phyloP scores from a whole-genome alignment of 345 rosid species.

The Lepidium sativum region DNA sequence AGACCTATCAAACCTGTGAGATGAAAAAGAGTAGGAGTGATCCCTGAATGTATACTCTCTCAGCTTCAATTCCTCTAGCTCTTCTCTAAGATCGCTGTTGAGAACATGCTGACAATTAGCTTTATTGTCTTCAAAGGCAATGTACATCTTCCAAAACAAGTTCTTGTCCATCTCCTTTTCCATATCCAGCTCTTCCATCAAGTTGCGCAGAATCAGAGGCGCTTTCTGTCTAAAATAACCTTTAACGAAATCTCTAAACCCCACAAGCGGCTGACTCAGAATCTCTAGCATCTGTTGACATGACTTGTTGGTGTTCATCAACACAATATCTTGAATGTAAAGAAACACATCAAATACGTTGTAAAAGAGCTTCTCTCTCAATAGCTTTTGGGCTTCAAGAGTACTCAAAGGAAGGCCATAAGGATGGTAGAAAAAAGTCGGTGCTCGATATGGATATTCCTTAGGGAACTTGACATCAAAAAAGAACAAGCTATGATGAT shows the following conservation, averaged over 20 bases:
- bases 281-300: slow-evolving; percentile 18
- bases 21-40: not conserved
- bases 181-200: slow-evolving; percentile 17
- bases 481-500: slow-evolving; percentile 14
- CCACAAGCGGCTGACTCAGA: not conserved
- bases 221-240: slow-evolving; percentile 21
- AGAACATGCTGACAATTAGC: slow-evolving; percentile 21
- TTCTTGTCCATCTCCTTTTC: slow-evolving; percentile 8
- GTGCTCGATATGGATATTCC: slow-evolving; percentile 15
- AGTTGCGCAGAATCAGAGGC: not conserved
- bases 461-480: slow-evolving; percentile 20
- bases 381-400: not conserved
- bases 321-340: slow-evolving; percentile 21
- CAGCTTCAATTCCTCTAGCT: slow-evolving; percentile 3
- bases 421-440: slow-evolving; percentile 7
- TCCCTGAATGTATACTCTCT: slow-evolving; percentile 3
- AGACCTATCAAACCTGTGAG: not conserved
- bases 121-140: slow-evolving; percentile 19
- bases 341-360: slow-evolving; percentile 14
- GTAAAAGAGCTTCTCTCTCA: not conserved
- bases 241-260: slow-evolving; percentile 20
- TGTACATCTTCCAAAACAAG: slow-evolving; percentile 18
- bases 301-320: slow-evolving; percentile 15
- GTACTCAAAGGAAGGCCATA: slow-evolving; percentile 17
- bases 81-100: slow-evolving; percentile 6